Conservation (phyloP, 2,329 filamentous ascomycete species). For the Sporothrix pallida region DNA sequence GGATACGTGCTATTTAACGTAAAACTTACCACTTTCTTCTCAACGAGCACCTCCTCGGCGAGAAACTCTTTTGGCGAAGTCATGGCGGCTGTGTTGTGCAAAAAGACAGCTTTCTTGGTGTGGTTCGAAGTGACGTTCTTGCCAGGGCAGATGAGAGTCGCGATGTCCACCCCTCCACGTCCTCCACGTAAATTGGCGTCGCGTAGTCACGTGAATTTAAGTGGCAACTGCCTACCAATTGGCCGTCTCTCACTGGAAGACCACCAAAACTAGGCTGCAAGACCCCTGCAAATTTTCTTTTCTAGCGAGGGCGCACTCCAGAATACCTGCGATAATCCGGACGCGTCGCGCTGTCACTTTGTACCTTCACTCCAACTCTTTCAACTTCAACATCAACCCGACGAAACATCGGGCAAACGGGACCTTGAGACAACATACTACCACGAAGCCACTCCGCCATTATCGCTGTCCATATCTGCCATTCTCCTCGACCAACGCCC, state of each 20-base stretch:
- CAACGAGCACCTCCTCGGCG: constrained; percentile 75
- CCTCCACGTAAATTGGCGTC: constrained; percentile 25
- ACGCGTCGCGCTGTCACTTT: constrained; percentile 30
- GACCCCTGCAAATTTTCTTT: constrained; percentile 28
- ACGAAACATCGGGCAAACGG: neutral
- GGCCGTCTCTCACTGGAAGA: neutral
- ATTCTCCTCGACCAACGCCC: neutral
- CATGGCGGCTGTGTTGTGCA: constrained; percentile 48
- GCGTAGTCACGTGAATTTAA: constrained; percentile 38
- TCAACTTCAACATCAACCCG: neutral
- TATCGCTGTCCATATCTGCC: neutral
- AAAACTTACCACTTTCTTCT: constrained; percentile 69
- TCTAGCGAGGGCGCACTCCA: neutral
- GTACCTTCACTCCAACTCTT: neutral
- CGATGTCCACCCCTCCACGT: constrained; percentile 16
- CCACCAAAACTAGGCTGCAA: neutral
- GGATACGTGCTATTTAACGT: neutral
- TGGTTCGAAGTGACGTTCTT: too few relatives aligned
- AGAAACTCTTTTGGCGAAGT: constrained; percentile 73
- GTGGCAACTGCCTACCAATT: neutral
- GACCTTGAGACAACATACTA: neutral
- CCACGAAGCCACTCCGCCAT: too few relatives aligned
- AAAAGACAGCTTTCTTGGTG: too few relatives aligned
- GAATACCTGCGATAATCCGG: neutral
- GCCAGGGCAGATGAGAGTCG: constrained; percentile 9